Evolutionary conservation across 495 filamentous ascomycete genomes (phyloP).

Genomic region (Annulohypoxylon stygium): DNA sequence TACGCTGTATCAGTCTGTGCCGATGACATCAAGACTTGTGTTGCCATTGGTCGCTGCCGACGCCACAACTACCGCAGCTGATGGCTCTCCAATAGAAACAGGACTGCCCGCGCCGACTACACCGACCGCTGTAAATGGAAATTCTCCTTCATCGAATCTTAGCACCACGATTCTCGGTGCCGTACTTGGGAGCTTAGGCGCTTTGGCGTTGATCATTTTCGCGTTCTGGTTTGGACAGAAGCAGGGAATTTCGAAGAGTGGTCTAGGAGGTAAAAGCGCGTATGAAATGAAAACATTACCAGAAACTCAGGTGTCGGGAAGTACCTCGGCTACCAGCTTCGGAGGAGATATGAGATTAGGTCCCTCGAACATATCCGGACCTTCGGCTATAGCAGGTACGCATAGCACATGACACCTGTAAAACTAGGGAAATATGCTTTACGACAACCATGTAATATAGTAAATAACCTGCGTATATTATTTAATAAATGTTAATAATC

Average conservation of each 20-base stretch:
- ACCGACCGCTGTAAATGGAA: neutral
- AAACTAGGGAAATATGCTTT: neutral
- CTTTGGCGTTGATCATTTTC: slow-evolving; percentile 16
- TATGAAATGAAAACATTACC: slow-evolving; percentile 7
- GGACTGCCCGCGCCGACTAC: neutral
- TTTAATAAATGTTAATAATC: slow-evolving; percentile 10
- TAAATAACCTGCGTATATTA: slow-evolving; percentile 5
- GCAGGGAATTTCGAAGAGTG: slow-evolving; percentile 12
- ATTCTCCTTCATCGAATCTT: slow-evolving; percentile 10
- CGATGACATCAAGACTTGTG: slow-evolving; percentile 26
- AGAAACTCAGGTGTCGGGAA: neutral
- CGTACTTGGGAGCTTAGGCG: slow-evolving; percentile 21
- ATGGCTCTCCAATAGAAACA: neutral
- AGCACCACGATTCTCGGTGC: slow-evolving; percentile 17
- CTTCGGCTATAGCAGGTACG: slow-evolving; percentile 13
- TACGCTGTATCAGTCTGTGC: slow-evolving; percentile 30
- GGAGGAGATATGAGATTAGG: slow-evolving; percentile 1
- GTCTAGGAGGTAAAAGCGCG: neutral
- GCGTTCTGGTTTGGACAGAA: slow-evolving; percentile 31
- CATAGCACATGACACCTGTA: neutral
- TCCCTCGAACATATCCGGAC: slow-evolving; percentile 2
- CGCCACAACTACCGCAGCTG: neutral
- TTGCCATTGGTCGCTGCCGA: slow-evolving; percentile 26
- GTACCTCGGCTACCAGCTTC: neutral
- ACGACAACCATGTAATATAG: neutral